Conservation (phyloP, 441 rosid species). For the Populus hybrid region DNA sequence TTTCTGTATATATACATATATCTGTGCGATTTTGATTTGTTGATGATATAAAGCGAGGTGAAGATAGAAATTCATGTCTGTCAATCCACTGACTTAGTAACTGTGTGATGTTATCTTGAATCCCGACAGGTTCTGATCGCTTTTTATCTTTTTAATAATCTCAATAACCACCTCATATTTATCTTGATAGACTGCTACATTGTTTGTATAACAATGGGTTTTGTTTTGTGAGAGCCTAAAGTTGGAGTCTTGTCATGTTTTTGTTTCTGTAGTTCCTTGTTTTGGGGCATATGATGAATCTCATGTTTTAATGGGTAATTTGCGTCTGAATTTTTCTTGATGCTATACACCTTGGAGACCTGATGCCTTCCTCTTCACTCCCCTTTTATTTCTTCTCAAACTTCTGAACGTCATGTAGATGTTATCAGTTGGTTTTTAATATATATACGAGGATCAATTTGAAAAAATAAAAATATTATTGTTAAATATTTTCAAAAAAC, state of each 20-base stretch:
- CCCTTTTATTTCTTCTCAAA: no score
- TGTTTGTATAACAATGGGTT: background rate
- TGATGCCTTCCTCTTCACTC: slow-evolving; percentile 24
- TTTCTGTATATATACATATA: background rate
- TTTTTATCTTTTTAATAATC: background rate
- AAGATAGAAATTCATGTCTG: slow-evolving; percentile 57
- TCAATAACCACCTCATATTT: background rate
- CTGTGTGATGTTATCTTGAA: slow-evolving; percentile 48
- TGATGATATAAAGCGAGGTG: slow-evolving; percentile 38
- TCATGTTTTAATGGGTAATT: slow-evolving; percentile 37
- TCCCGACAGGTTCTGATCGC: slow-evolving; percentile 76
- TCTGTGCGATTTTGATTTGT: background rate
- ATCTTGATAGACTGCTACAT: background rate
- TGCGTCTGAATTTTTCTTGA: slow-evolving; percentile 37
- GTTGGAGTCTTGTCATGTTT: background rate
- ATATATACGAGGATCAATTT: no score
- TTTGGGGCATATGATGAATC: slow-evolving; percentile 28
- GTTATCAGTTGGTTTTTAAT: background rate
- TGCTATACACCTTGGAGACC: slow-evolving; percentile 46
- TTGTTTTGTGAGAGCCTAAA: background rate
- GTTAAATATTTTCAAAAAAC: no score
- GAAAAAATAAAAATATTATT: no score
- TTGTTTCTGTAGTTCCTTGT: background rate
- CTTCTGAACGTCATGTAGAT: background rate
- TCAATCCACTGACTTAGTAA: slow-evolving; percentile 51